Conservation (phyloP, 441 rosid species). For the Aleurites moluccanus region DNA sequence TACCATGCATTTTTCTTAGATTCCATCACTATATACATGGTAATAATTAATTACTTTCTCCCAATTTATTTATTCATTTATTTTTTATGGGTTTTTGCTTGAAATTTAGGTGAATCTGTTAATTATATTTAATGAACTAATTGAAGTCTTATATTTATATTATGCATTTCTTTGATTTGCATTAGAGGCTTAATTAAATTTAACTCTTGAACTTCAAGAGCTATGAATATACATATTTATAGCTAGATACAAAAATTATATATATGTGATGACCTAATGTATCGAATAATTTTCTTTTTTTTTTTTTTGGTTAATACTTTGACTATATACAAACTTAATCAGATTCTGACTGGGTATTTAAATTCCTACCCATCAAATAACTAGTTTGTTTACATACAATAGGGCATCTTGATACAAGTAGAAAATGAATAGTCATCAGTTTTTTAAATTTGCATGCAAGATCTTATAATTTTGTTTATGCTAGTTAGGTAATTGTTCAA, state of each 20-base stretch:
- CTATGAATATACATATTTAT: no score
- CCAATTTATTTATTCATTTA: neutral
- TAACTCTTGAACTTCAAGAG: neutral
- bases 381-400: neutral
- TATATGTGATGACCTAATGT: no score
- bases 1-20: slow-evolving; percentile 57
- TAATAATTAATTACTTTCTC: slow-evolving; percentile 18
- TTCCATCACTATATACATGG: slow-evolving; percentile 11
- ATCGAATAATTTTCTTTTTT: no score
- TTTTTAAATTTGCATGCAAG: no score
- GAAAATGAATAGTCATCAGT: no score
- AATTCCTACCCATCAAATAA: neutral
- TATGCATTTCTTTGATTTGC: neutral
- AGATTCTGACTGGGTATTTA: neutral
- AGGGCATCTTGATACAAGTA: no score
- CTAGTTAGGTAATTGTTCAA: neutral
- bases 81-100: neutral
- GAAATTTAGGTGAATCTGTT: neutral
- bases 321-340: no score
- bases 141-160: neutral
- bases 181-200: neutral
- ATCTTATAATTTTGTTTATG: neutral
- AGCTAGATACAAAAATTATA: no score
- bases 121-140: neutral
- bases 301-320: no score